Conservation (phyloP, 2,329 filamentous ascomycete species). For the Cytospora piceae region DNA sequence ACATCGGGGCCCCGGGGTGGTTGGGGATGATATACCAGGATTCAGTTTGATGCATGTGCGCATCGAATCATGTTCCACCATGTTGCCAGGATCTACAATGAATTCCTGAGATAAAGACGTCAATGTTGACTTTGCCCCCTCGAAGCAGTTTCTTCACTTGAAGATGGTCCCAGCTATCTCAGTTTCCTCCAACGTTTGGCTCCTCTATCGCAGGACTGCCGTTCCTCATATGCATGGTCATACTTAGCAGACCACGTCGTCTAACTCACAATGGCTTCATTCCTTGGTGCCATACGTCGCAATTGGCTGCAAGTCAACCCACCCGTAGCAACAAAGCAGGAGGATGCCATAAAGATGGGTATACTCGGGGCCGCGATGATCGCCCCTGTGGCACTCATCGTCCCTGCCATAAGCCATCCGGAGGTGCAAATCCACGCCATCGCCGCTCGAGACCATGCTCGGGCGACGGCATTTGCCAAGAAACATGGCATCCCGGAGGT, state of each 20-base stretch:
- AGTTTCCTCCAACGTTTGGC: background rate
- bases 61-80: too few species aligned
- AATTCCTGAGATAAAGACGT: too few species aligned
- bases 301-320: conserved; percentile 28
- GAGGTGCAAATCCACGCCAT: conserved; percentile 57
- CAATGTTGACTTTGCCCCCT: too few species aligned
- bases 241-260: background rate
- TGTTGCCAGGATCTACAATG: too few species aligned
- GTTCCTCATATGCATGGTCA: background rate
- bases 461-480: conserved; percentile 54
- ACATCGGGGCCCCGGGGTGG: too few species aligned
- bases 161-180: too few species aligned
- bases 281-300: conserved; percentile 29
- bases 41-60: too few species aligned
- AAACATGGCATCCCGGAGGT: conserved; percentile 56
- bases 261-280: conserved; percentile 35
- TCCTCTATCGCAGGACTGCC: background rate
- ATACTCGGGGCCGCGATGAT: conserved; percentile 48
- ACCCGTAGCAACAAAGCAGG: conserved; percentile 23
- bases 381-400: conserved; percentile 47
- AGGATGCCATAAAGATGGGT: conserved; percentile 43
- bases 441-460: conserved; percentile 52
- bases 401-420: conserved; percentile 55
- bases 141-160: too few species aligned
- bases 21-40: too few species aligned